Evolutionary conservation across 306 rosid species (phyloP).

Genomic region (Acmispon strigosus): DNA sequence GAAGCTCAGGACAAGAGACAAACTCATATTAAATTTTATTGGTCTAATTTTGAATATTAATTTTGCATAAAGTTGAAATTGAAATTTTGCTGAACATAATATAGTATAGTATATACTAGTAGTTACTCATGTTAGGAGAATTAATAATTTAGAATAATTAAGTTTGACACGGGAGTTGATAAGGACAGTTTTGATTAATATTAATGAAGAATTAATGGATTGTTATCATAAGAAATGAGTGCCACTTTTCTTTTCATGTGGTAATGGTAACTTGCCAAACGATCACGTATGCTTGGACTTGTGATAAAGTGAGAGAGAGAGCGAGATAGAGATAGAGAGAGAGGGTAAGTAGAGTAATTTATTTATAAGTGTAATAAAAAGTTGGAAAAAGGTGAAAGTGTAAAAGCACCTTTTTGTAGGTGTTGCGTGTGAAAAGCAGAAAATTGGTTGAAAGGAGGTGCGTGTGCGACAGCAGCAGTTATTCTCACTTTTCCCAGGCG

Average conservation of each 20-base stretch:
- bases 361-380: conserved; percentile 16
- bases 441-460: conserved; percentile 41
- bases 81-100: not conserved
- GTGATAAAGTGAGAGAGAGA: conserved; percentile 31
- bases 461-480: conserved; percentile 14
- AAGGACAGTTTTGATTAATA: not conserved
- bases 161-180: conserved; percentile 8
- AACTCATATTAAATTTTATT: conserved; percentile 2
- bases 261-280: conserved; percentile 44
- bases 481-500: conserved; percentile 20
- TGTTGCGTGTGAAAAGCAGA: conserved; percentile 76
- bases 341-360: too few relatives aligned
- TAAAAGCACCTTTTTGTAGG: conserved; percentile 59
- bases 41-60: not conserved
- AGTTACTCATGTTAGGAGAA: not conserved
- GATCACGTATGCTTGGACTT: conserved; percentile 24
- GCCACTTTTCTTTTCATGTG: conserved; percentile 9
- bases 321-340: too few relatives aligned
- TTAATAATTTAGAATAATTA: not conserved
- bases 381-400: conserved; percentile 59
- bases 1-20: not conserved
- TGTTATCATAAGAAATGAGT: conserved; percentile 8
- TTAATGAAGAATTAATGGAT: conserved; percentile 6
- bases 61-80: not conserved
- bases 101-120: too few relatives aligned